Conservation (phyloP, 768 basidiomycete genomes). For the Amylocystis lapponica region DNA sequence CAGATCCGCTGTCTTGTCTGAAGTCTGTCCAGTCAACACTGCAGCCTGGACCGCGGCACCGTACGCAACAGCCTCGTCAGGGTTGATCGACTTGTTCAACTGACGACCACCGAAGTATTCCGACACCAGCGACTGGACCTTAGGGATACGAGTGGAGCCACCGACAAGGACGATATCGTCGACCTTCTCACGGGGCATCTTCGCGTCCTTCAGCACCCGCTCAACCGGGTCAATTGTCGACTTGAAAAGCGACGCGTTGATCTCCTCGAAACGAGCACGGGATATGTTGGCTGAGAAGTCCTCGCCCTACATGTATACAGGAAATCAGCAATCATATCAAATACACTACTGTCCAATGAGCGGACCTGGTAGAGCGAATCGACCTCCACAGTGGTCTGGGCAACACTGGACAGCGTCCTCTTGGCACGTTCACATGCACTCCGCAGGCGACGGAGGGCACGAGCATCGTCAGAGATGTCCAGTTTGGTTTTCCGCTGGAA, state of each 20-base stretch:
- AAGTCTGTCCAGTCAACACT: slow-evolving; percentile 96
- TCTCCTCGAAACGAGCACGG: slow-evolving; percentile 99
- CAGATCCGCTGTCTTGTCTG: slow-evolving; percentile 97
- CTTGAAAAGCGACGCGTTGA: slow-evolving; percentile 93
- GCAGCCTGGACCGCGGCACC: slow-evolving; percentile 99
- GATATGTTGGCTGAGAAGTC: slow-evolving; percentile 99
- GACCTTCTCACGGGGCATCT: slow-evolving; percentile 95
- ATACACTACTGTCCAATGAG: too few relatives aligned
- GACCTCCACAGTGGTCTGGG: slow-evolving; percentile 98
- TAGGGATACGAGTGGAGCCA: slow-evolving; percentile 99
- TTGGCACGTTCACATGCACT: slow-evolving; percentile 99
- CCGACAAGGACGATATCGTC: slow-evolving; percentile 99
- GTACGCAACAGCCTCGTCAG: slow-evolving; percentile 99
- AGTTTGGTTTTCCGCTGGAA: slow-evolving; percentile 97
- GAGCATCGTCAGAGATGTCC: slow-evolving; percentile 95
- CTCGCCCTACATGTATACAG: slow-evolving; percentile 53
- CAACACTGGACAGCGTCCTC: slow-evolving; percentile 95
- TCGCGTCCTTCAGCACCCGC: slow-evolving; percentile 98
- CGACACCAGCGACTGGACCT: slow-evolving; percentile 96
- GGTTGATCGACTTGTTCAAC: slow-evolving; percentile 99
- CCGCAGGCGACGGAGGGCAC: slow-evolving; percentile 92
- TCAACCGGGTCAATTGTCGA: slow-evolving; percentile 98
- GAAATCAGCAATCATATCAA: neutral
- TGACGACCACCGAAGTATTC: slow-evolving; percentile 98
- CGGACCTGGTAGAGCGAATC: slow-evolving; percentile 92